These are phyloP conservation scores for Monilinia laxa DNA, from an alignment of 2,329 filamentous ascomycete species.

Conservation along the genomic window DNA sequence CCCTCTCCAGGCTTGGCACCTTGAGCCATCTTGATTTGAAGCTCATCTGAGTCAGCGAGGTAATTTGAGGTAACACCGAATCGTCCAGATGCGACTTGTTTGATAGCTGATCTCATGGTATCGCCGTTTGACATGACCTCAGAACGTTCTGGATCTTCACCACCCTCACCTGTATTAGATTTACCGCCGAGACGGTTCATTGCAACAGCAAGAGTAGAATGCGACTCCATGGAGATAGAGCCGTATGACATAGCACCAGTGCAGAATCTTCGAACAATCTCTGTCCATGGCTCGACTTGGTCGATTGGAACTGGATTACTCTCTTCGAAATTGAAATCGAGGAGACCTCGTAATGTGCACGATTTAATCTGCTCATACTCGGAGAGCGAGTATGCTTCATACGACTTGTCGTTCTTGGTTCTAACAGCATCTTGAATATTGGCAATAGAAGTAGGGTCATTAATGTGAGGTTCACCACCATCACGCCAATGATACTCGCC, in stretches of 20 bases:
- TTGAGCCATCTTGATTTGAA: constrained; percentile 99
- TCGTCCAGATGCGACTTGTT: constrained; percentile 92
- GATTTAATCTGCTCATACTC: constrained; percentile 97
- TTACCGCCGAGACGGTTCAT: constrained; percentile 97
- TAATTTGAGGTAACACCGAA: constrained; percentile 97
- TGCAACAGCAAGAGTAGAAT: constrained; percentile 90
- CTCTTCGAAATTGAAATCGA: constrained; percentile 95
- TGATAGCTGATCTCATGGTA: constrained; percentile 96
- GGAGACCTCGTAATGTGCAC: constrained; percentile 88
- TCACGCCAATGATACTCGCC: constrained; percentile 99
- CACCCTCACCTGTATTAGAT: constrained; percentile 96
- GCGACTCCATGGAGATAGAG: constrained; percentile 97
- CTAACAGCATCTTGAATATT: constrained; percentile 96
- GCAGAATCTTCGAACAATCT: constrained; percentile 94
- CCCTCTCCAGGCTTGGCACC: constrained; percentile 97
- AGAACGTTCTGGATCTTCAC: constrained; percentile 90
- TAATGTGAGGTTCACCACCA: constrained; percentile 91
- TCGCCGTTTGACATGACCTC: constrained; percentile 86
- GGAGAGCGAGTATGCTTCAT: constrained; percentile 89
- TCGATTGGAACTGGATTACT: constrained; percentile 84
- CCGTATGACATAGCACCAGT: constrained; percentile 99
- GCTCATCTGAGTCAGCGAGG: constrained; percentile 89
- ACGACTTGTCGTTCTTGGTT: constrained; percentile 97
- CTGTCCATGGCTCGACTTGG: constrained; percentile 96
- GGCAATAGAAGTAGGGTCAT: constrained; percentile 90